phyloP scores from a whole-genome alignment of 495 filamentous ascomycete species.

The Penicillium paradoxum region DNA sequence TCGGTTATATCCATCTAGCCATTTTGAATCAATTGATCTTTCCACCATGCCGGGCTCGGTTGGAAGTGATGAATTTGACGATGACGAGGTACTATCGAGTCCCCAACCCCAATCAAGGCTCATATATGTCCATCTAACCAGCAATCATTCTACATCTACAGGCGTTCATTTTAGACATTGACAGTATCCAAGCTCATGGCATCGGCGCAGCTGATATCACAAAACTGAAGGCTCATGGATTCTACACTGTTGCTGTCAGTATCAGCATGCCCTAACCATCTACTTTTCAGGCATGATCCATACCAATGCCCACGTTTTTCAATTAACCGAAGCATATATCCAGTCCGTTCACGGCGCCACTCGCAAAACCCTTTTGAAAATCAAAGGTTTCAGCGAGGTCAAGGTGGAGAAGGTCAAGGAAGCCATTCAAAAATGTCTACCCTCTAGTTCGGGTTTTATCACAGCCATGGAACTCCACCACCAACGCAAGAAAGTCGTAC shows the following conservation, averaged over 20 bases:
- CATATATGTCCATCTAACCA: background rate
- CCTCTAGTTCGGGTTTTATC: slow-evolving; percentile 64
- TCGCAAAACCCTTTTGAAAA: slow-evolving; percentile 61
- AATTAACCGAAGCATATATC: background rate
- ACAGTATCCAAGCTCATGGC: slow-evolving; percentile 68
- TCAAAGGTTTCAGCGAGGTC: slow-evolving; percentile 75
- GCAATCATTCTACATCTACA: slow-evolving; percentile 7
- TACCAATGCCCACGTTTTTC: background rate
- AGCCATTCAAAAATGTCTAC: slow-evolving; percentile 65
- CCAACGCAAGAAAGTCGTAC: slow-evolving; percentile 61
- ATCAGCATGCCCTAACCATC: background rate
- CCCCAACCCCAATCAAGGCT: background rate
- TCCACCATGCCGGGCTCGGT: slow-evolving; percentile 1
- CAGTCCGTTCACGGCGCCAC: slow-evolving; percentile 65
- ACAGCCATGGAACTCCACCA: slow-evolving; percentile 69
- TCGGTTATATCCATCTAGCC: background rate
- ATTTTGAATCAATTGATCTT: background rate
- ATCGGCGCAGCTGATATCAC: slow-evolving; percentile 70
- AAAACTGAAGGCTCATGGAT: slow-evolving; percentile 67
- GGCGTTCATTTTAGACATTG: slow-evolving; percentile 68
- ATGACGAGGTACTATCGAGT: background rate
- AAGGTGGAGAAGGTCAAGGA: slow-evolving; percentile 83
- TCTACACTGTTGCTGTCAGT: slow-evolving; percentile 63
- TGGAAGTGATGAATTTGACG: slow-evolving; percentile 4
- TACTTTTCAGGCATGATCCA: background rate